Evolutionary conservation across 768 basidiomycete genomes (phyloP), one percentile per base, ranked within the genome.

Genomic region (Tulasnella sp.): DNA sequence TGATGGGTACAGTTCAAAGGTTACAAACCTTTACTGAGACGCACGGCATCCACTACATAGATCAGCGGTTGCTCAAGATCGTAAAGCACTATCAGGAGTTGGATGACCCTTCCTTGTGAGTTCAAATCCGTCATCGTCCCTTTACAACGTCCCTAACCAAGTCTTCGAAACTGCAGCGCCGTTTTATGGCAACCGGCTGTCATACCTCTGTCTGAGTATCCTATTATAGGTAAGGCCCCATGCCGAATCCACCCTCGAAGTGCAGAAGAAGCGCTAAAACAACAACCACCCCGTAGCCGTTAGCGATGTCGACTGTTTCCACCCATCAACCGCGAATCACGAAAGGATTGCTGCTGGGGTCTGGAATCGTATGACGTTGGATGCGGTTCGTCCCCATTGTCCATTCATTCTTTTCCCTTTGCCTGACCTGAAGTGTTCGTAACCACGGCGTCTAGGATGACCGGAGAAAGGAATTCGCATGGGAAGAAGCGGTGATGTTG

Each of bases 291-390:
- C 32, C 69, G 32, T 5, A 80, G 80, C 79, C 3, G 44, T 80
- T 5, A 79, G 79, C 69, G 67, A 77, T 40, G 80, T 80, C 6
- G 80, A 80, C 46, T 80, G 80, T 75, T 79, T 79, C 73, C 80
- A 80, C 44, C 80, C 80, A 18, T 80, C 79, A 51, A 76, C 75
- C 29, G 73, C 70, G 40, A 79, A 74, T 20, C 80, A 80, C 39
- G 61, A 77, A 69, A 69, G 79, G 15, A 61, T 80, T 29, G 80
- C 80, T 5, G 77, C 80, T 6, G 77, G 46, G 32, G 55, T 77
- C 20, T 80, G 80, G 80, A 80, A 80, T 51, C 80, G 80, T 15
- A 51, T 80, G 26, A 71, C 79, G 11, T 55, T 79, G 13, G 55
- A 73, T 29, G 67, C 70, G 32, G 75, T 77, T n/a, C 3, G 77